Percentiles rank a stretch among this genome's conserved stretches.
Evolutionary conservation across 225 moss, liverwort and hornwort genomes (phyloP).

Genomic region (Pseudoscleropodium purum): DNA sequence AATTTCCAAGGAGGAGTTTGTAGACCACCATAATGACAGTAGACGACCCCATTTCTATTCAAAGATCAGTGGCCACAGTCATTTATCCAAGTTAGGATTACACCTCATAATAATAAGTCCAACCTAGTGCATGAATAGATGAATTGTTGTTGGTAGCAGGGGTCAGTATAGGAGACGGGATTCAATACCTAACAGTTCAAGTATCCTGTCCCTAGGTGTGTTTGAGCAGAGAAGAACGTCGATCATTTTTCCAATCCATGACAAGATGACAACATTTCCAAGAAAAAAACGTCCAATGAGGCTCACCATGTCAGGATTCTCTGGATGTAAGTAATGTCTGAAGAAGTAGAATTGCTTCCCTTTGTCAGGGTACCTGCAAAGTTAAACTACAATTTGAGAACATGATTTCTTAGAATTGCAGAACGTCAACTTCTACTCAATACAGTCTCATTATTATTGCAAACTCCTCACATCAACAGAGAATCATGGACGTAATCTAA

Average conservation of each 20-base stretch:
- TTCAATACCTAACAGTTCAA: neutral
- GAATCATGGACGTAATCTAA: slow-evolving; percentile 10
- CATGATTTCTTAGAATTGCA: neutral
- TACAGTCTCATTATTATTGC: neutral
- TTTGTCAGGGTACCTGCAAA: slow-evolving; percentile 79
- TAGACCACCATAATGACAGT: neutral
- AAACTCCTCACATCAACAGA: neutral
- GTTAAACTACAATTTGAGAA: neutral
- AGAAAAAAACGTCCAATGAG: neutral
- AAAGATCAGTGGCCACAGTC: neutral
- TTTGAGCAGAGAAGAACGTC: neutral
- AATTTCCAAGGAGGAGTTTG: neutral
- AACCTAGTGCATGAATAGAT: neutral
- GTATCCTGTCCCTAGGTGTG: neutral
- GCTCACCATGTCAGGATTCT: slow-evolving; percentile 53
- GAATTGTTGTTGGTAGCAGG: neutral
- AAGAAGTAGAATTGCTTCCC: slow-evolving; percentile 74
- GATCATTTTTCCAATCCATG: neutral
- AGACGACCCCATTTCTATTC: neutral
- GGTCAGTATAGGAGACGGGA: neutral
- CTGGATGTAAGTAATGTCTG: slow-evolving; percentile 67
- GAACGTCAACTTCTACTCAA: neutral
- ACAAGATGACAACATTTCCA: neutral
- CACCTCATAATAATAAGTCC: neutral
- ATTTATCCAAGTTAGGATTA: neutral